Conservation (phyloP, 805 yeast species). For the Monosporozyma unispora region DNA sequence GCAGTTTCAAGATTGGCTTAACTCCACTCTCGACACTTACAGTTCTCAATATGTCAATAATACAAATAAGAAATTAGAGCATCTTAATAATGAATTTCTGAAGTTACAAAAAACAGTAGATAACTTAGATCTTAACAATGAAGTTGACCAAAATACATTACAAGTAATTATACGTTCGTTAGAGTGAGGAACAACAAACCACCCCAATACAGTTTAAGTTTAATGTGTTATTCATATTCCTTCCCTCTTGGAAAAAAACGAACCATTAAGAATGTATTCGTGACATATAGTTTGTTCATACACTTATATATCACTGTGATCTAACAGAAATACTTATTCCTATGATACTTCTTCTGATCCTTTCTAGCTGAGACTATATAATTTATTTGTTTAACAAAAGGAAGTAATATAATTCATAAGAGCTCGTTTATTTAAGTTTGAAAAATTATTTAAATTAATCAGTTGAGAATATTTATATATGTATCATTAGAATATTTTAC, state of each 20-base stretch:
- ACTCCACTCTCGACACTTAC: conserved; percentile 40
- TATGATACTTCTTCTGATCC: no score
- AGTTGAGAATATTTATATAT: background rate
- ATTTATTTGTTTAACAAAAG: no score
- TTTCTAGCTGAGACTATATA: no score
- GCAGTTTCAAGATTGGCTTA: conserved; percentile 67
- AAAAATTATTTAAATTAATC: background rate
- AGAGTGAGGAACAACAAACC: background rate
- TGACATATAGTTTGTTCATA: no score
- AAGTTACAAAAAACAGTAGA: conserved; percentile 6
- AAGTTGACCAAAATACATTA: background rate
- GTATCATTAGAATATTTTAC: background rate
- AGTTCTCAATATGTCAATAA: conserved; percentile 40
- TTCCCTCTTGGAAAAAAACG: no score
- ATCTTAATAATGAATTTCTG: conserved; percentile 27
- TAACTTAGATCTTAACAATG: conserved; percentile 12
- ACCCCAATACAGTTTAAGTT: no score
- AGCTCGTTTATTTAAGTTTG: background rate
- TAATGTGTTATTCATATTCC: no score
- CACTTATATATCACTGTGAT: no score
- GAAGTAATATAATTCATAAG: background rate
- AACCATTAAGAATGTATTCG: no score
- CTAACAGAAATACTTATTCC: no score
- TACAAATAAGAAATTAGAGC: conserved; percentile 41
- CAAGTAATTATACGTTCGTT: background rate